phyloP scores from a whole-genome alignment of 2,329 filamentous ascomycete genomes.

The Lecanicillium sp. region DNA sequence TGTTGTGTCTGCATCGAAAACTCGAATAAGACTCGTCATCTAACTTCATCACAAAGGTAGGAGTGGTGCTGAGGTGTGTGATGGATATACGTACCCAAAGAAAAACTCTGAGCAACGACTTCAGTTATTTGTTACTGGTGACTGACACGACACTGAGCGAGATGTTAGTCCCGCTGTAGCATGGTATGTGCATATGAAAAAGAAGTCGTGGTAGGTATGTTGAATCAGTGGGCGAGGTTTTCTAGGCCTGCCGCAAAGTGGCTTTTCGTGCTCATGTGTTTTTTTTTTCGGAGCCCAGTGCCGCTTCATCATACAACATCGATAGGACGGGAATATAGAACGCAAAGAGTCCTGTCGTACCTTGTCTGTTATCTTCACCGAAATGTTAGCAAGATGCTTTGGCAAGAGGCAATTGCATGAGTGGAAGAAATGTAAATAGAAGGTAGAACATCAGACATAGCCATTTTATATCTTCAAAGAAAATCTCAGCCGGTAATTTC shows the following conservation, averaged over 20 bases:
- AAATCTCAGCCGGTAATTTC: slow-evolving; percentile 92
- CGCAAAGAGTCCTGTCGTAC: slow-evolving; percentile 10
- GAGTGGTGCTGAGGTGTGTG: slow-evolving; percentile 7
- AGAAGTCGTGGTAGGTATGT: not conserved
- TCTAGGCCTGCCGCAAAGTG: slow-evolving; percentile 98
- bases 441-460: slow-evolving; percentile 62
- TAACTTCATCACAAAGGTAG: slow-evolving; percentile 34
- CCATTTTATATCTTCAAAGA: slow-evolving; percentile 76
- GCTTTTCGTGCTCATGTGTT: slow-evolving; percentile 69
- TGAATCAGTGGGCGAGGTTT: slow-evolving; percentile 96
- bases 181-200: not conserved
- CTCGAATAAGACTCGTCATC: slow-evolving; percentile 76
- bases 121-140: not conserved
- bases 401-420: not conserved
- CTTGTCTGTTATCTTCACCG: slow-evolving; percentile 13
- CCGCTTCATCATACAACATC: slow-evolving; percentile 67
- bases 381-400: slow-evolving; percentile 22
- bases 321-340: not conserved
- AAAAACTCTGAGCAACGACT: not conserved
- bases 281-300: slow-evolving; percentile 85
- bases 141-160: not conserved
- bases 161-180: not conserved
- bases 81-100: slow-evolving; percentile 2
- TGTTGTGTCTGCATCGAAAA: slow-evolving; percentile 62
- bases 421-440: slow-evolving; percentile 10